A percentile compares a stretch with the other conserved stretches of the same genome.
phyloP scores from a whole-genome alignment of 768 basidiomycete species.

The Lentinus tigrinus region DNA sequence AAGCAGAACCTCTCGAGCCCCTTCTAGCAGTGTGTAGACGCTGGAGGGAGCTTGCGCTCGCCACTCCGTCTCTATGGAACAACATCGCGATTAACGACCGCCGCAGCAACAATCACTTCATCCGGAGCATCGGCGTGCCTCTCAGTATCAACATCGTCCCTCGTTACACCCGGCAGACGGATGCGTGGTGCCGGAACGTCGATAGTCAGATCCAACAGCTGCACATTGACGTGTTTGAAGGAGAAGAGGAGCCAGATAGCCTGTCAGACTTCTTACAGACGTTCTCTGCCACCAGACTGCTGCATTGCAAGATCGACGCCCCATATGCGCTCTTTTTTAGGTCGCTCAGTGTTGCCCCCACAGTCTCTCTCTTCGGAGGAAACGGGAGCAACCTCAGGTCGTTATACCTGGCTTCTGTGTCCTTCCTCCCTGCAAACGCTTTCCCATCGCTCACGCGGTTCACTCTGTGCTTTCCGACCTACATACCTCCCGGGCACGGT shows the following conservation, averaged over 20 bases:
- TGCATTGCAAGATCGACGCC: background rate
- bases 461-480: background rate
- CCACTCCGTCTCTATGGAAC: background rate
- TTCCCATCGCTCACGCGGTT: background rate
- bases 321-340: background rate
- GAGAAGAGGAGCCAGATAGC: background rate
- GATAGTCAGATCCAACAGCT: background rate
- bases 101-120: background rate
- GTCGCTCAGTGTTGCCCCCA: background rate
- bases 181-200: background rate
- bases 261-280: background rate
- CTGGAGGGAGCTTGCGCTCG: background rate
- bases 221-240: background rate
- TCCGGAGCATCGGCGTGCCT: background rate
- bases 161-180: background rate
- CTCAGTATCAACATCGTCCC: background rate
- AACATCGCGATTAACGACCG: background rate
- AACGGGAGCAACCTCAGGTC: background rate
- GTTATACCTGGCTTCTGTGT: background rate
- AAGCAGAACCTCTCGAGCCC: background rate
- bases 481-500: background rate
- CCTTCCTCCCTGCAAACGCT: background rate
- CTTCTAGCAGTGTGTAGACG: background rate
- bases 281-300: background rate
- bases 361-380: background rate